Percentiles rank a stretch among this genome's conserved stretches.
phyloP scores from a whole-genome alignment of 495 filamentous ascomycete genomes.

The Penicillium odoratum region DNA sequence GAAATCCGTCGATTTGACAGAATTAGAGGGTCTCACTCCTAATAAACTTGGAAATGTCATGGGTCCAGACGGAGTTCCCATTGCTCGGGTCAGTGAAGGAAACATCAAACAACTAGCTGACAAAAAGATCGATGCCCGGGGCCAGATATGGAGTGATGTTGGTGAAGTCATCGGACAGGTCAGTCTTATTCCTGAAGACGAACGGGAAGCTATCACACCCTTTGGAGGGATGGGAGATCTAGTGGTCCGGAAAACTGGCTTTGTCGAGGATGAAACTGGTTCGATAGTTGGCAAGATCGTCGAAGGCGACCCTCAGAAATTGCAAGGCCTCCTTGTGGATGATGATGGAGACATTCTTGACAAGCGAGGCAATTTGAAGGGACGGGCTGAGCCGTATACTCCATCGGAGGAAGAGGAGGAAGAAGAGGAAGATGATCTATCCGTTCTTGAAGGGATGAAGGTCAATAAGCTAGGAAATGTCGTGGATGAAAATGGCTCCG shows the following conservation, averaged over 20 bases:
- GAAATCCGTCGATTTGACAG: background rate
- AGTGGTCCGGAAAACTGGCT: background rate
- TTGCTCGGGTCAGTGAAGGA: background rate
- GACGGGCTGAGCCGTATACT: conserved; percentile 61
- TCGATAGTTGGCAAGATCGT: conserved; percentile 66
- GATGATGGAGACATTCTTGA: conserved; percentile 75
- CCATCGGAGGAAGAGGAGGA: conserved; percentile 9
- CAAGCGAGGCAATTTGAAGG: conserved; percentile 68
- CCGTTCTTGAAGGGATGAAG: conserved; percentile 55
- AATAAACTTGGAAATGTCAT: background rate
- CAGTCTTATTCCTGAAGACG: background rate
- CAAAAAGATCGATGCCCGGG: background rate
- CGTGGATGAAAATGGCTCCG: conserved; percentile 64
- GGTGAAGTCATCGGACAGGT: background rate
- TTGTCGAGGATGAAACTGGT: conserved; percentile 59
- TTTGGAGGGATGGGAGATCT: background rate
- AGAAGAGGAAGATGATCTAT: conserved; percentile 22
- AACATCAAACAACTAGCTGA: background rate
- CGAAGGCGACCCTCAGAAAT: conserved; percentile 66
- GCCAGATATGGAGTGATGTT: background rate
- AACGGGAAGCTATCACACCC: background rate
- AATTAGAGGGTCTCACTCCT: background rate
- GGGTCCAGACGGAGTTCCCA: background rate
- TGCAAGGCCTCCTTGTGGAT: conserved; percentile 68
- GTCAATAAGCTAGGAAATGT: conserved; percentile 80